These are phyloP conservation scores for Entomortierella chlamydospora DNA, from an alignment of 192 early-diverging fungal genomes.

Conservation along the genomic window DNA sequence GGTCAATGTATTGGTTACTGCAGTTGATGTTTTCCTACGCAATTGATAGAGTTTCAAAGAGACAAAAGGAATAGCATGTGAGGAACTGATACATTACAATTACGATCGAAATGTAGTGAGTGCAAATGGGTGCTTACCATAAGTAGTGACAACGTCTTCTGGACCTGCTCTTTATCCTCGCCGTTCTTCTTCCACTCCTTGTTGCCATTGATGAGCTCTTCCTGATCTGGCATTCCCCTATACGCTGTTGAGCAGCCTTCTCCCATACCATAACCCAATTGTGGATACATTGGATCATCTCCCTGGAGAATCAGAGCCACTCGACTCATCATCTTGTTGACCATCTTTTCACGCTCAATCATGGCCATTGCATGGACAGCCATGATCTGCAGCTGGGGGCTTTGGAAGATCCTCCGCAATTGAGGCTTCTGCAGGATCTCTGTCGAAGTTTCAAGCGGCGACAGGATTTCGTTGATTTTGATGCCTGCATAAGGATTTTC, in stretches of 20 bases:
- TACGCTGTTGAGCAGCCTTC: constrained; percentile 39
- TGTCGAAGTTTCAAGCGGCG: constrained; percentile 64
- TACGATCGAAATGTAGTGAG: too few species aligned
- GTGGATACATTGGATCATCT: constrained; percentile 72
- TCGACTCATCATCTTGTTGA: constrained; percentile 68
- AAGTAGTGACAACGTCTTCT: constrained; percentile 38
- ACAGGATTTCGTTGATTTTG: constrained; percentile 68
- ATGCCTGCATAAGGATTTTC: constrained; percentile 73
- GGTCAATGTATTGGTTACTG: constrained; percentile 68
- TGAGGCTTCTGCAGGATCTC: constrained; percentile 63
- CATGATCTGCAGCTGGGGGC: constrained; percentile 64
- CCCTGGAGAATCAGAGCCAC: constrained; percentile 64
- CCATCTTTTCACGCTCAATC: constrained; percentile 72
- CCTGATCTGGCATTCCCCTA: constrained; percentile 42
- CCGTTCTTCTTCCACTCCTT: constrained; percentile 48
- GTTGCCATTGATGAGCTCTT: constrained; percentile 26
- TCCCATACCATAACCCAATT: constrained; percentile 63
- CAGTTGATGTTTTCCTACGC: constrained; percentile 72
- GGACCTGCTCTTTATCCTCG: constrained; percentile 43
- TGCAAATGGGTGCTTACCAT: too few species aligned
- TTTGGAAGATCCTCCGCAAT: constrained; percentile 64
- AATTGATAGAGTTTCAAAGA: neutral
- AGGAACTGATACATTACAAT: neutral
- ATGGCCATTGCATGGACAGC: constrained; percentile 68
- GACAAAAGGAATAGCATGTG: neutral